Evolutionary conservation across 2,329 filamentous ascomycete genomes (phyloP).

Genomic region (Fusarium chaquense): DNA sequence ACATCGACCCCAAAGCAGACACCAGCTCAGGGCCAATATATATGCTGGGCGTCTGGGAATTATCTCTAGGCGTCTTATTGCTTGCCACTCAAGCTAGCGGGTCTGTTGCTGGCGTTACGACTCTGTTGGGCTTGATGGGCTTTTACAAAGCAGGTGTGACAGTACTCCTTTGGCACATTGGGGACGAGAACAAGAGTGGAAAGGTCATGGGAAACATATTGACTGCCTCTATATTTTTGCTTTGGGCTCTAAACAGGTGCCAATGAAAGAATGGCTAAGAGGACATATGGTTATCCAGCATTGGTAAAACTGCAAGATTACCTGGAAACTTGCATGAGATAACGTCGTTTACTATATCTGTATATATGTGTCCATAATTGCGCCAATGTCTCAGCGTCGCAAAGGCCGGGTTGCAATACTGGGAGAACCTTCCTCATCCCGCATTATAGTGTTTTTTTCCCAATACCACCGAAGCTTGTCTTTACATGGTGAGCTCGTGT

Average conservation of each 20-base stretch:
- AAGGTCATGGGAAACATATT: neutral
- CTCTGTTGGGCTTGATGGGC: neutral
- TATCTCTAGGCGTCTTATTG: neutral
- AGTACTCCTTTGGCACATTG: neutral
- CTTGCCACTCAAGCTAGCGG: neutral
- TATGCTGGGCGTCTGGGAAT: conserved; percentile 18
- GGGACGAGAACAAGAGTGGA: neutral
- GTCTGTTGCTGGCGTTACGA: neutral
- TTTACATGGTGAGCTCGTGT: no score
- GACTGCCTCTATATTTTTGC: neutral
- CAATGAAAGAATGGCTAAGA: no score
- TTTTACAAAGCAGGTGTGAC: conserved; percentile 9
- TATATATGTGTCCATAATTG: no score
- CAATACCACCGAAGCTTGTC: neutral
- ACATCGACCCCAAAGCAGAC: neutral
- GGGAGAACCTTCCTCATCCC: neutral
- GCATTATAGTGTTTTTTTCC: neutral
- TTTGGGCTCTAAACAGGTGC: neutral
- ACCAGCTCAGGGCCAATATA: conserved; percentile 6
- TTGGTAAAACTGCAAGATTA: neutral
- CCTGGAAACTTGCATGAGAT: neutral
- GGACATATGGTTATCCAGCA: neutral
- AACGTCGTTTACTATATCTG: neutral
- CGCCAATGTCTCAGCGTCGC: no score
- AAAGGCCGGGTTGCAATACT: no score